phyloP scores from a whole-genome alignment of 371 early-diverging fungal species.

The Apophysomyces trapeziformis region DNA sequence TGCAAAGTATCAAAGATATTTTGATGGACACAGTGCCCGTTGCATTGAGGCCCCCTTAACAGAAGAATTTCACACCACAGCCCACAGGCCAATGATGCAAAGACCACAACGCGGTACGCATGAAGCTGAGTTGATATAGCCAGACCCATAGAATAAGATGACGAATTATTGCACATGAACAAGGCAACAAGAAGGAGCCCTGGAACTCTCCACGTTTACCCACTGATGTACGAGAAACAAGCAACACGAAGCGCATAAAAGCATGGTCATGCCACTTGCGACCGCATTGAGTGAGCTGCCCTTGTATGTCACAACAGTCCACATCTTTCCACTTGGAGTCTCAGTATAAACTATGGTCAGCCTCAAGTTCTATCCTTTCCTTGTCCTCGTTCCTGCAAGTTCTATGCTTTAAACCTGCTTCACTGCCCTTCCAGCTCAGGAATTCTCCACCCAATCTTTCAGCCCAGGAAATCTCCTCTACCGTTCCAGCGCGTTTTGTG shows the following conservation, averaged over 20 bases:
- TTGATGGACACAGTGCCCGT: background rate
- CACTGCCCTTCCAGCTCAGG: too few species aligned
- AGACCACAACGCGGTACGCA: background rate
- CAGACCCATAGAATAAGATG: background rate
- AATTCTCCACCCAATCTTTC: too few species aligned
- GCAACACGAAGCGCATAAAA: background rate
- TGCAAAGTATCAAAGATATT: background rate
- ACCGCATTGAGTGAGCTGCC: background rate
- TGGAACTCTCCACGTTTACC: background rate
- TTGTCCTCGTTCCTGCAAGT: too few species aligned
- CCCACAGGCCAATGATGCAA: background rate
- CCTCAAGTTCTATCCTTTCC: too few species aligned
- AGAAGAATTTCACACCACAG: background rate
- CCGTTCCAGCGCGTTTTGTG: too few species aligned
- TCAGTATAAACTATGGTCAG: too few species aligned
- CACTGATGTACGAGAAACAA: background rate
- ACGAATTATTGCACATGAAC: background rate
- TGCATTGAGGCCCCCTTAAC: background rate
- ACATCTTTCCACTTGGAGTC: too few species aligned
- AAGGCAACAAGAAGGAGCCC: background rate
- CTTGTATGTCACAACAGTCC: too few species aligned
- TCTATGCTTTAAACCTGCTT: too few species aligned
- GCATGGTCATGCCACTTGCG: background rate
- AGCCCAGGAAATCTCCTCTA: too few species aligned
- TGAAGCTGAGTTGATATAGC: background rate